Percentiles rank a stretch among this genome's conserved stretches.
Conservation (phyloP, 768 basidiomycete genomes). For the Panaeolus papilionaceus region DNA sequence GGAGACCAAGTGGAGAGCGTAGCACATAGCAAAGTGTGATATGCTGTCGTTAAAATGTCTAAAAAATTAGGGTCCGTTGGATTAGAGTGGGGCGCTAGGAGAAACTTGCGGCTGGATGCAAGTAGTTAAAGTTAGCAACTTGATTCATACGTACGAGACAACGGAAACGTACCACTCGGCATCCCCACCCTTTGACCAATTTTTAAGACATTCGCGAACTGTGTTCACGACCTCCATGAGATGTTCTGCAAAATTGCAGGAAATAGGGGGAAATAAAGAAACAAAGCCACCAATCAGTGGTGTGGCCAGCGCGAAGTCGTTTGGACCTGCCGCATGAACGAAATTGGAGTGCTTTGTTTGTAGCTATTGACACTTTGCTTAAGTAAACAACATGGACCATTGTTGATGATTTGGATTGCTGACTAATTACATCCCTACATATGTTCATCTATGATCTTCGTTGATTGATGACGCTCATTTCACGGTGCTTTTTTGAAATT, state of each 20-base stretch:
- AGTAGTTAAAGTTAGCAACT: conserved; percentile 16
- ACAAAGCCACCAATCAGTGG: conserved; percentile 20
- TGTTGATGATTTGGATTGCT: not conserved
- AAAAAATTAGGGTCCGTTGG: conserved; percentile 56
- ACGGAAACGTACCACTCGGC: conserved; percentile 58
- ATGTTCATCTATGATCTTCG: too few relatives aligned
- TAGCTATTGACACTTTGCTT: not conserved
- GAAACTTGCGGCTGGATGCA: conserved; percentile 59
- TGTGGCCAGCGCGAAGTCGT: conserved; percentile 22
- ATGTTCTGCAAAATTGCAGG: conserved; percentile 11
- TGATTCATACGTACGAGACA: conserved; percentile 20
- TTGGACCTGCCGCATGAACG: conserved; percentile 14
- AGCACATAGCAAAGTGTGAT: conserved; percentile 70
- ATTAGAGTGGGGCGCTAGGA: conserved; percentile 66
- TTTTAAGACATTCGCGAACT: conserved; percentile 54
- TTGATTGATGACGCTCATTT: too few relatives aligned
- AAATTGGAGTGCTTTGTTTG: conserved; percentile 27
- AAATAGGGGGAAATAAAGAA: not conserved
- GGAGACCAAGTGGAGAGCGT: conserved; percentile 63
- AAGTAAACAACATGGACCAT: not conserved
- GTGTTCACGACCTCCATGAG: conserved; percentile 66
- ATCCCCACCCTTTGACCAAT: conserved; percentile 67
- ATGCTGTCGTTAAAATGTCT: conserved; percentile 68
- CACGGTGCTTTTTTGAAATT: not conserved
- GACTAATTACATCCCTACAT: too few relatives aligned